Evolutionary conservation across 2,329 filamentous ascomycete genomes (phyloP).

Genomic region (Neonectria hederae): DNA sequence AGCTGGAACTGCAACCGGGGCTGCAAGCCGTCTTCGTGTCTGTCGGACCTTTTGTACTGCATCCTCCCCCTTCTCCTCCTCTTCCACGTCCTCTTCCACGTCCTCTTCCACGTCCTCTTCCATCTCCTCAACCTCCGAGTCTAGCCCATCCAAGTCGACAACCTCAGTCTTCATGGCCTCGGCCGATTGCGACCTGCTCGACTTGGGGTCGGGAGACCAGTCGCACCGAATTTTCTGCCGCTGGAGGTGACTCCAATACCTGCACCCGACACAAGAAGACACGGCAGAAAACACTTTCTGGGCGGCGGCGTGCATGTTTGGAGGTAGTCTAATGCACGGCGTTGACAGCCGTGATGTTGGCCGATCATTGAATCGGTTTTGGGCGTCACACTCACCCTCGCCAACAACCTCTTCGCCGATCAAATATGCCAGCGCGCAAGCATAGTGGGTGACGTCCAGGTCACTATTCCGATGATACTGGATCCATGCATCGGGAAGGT

Average conservation of each 20-base stretch:
- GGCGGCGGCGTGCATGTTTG: slow-evolving; percentile 26
- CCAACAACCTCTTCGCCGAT: slow-evolving; percentile 42
- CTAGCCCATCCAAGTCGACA: slow-evolving; percentile 19
- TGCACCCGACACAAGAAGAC: slow-evolving; percentile 45
- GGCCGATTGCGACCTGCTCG: not conserved
- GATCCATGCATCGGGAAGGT: slow-evolving; percentile 42
- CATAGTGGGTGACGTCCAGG: slow-evolving; percentile 39
- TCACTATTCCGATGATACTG: slow-evolving; percentile 28
- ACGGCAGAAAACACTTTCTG: slow-evolving; percentile 33
- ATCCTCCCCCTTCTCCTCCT: too few relatives aligned
- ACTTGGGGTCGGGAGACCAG: slow-evolving; percentile 25
- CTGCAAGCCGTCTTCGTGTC: not conserved
- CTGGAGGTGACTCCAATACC: slow-evolving; percentile 41
- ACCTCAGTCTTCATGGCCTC: not conserved
- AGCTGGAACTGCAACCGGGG: not conserved
- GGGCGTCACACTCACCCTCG: slow-evolving; percentile 28
- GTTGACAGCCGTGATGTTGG: slow-evolving; percentile 36
- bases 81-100: too few relatives aligned
- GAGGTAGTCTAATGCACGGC: slow-evolving; percentile 42
- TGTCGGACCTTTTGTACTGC: not conserved
- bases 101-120: slow-evolving; percentile 6
- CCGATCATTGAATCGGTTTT: not conserved
- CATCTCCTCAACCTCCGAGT: not conserved
- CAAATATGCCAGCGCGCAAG: slow-evolving; percentile 46
- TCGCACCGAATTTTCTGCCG: slow-evolving; percentile 41